Evolutionary conservation across 257 asterid species (phyloP).

Genomic region (Rauvolfia tetraphylla): DNA sequence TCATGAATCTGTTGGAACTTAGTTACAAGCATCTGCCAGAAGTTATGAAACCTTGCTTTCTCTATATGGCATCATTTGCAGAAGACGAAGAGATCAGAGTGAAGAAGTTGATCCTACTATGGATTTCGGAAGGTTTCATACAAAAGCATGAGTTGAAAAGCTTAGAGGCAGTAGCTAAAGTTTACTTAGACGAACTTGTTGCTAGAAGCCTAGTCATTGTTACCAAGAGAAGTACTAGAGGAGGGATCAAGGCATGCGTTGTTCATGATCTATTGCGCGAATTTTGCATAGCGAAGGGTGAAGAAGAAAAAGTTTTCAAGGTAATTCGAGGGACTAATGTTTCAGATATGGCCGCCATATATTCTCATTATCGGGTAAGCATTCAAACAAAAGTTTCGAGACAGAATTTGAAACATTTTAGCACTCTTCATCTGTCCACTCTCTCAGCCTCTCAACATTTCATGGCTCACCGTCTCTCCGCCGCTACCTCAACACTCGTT

Average conservation of each 20-base stretch:
- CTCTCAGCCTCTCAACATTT: neutral
- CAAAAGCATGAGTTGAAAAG: neutral
- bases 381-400: neutral
- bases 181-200: too few species aligned
- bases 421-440: neutral
- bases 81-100: neutral
- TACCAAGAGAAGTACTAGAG: too few species aligned
- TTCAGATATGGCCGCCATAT: neutral
- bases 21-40: slow-evolving; percentile 9
- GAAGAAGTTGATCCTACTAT: neutral
- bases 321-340: neutral
- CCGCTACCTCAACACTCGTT: too few species aligned
- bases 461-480: too few species aligned
- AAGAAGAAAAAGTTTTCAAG: neutral
- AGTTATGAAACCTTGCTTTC: slow-evolving; percentile 12
- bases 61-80: too few species aligned
- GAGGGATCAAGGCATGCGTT: too few species aligned
- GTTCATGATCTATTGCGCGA: neutral
- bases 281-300: neutral
- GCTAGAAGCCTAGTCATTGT: too few species aligned
- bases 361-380: neutral
- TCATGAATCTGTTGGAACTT: neutral
- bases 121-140: neutral
- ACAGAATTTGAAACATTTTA: neutral
- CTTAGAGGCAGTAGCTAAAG: neutral